A percentile compares a stretch with the other conserved stretches of the same genome.
phyloP scores from a whole-genome alignment of 2,329 filamentous ascomycete species.

The Scortechinia acanthostroma region DNA sequence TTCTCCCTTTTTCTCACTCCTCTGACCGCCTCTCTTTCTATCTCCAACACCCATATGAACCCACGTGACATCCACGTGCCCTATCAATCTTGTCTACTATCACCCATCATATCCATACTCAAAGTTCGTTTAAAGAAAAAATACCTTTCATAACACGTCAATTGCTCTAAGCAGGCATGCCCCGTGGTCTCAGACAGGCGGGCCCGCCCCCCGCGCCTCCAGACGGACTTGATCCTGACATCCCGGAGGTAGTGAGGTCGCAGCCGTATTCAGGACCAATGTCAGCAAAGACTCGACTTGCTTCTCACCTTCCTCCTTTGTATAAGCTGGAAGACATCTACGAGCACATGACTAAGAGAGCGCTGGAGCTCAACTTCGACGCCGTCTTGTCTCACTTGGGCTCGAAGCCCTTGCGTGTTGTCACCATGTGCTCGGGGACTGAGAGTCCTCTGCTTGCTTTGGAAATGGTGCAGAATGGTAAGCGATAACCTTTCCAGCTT shows the following conservation, averaged over 20 bases:
- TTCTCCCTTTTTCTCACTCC: too few species aligned
- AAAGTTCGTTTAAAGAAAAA: too few species aligned
- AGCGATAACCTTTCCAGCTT: conserved; percentile 17
- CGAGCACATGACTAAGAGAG: background rate
- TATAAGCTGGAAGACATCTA: background rate
- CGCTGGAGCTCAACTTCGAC: background rate
- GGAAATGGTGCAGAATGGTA: conserved; percentile 35
- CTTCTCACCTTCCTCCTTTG: background rate
- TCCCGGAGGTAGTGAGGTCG: background rate
- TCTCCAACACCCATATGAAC: too few species aligned
- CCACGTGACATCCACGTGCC: too few species aligned
- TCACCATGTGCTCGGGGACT: conserved; percentile 59
- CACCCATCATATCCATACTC: too few species aligned
- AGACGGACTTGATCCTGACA: background rate
- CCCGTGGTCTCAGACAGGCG: too few species aligned
- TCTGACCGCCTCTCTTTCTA: too few species aligned
- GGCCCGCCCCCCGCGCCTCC: too few species aligned
- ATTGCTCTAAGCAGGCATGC: too few species aligned
- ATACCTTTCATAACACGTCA: too few species aligned
- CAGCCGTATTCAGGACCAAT: background rate
- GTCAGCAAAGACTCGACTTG: background rate
- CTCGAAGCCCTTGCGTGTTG: conserved; percentile 34
- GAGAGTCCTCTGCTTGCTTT: conserved; percentile 52
- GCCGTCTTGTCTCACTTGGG: conserved; percentile 12
- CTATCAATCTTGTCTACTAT: too few species aligned